phyloP scores from a whole-genome alignment of 1,284 basidiomycete species.

The Leccinum griseonigrum region DNA sequence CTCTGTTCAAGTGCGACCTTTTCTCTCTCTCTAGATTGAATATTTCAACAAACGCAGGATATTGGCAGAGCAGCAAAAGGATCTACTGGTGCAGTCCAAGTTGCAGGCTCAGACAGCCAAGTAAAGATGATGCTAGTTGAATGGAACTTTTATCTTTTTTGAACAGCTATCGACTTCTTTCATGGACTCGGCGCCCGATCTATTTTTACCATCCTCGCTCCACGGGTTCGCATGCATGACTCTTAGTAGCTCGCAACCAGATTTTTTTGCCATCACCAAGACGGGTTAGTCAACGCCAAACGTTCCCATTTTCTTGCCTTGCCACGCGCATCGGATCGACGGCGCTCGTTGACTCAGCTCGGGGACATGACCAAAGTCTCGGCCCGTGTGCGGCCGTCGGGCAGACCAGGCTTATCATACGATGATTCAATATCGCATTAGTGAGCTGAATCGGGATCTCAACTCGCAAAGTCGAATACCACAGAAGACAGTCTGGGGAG shows the following conservation, averaged over 20 bases:
- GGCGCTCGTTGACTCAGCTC: not conserved
- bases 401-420: not conserved
- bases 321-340: not conserved
- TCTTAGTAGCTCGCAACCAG: no score
- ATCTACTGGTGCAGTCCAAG: conserved; percentile 55
- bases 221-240: no score
- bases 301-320: not conserved
- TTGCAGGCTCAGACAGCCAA: conserved; percentile 48
- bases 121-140: conserved; percentile 23
- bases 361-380: not conserved
- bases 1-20: not conserved
- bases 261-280: not conserved
- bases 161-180: no score
- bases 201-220: no score
- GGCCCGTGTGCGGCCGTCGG: not conserved
- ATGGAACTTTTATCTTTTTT: no score
- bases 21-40: conserved; percentile 55
- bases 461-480: not conserved
- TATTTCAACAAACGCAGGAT: conserved; percentile 83
- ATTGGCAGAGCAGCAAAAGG: conserved; percentile 70
- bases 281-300: not conserved
- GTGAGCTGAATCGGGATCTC: conserved; percentile 4
- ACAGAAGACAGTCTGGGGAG: not conserved
- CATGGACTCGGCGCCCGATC: no score
- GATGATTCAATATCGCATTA: not conserved